These are phyloP conservation scores for Botrytis porri DNA, from an alignment of 2,329 filamentous ascomycete species.

Conservation along the genomic window DNA sequence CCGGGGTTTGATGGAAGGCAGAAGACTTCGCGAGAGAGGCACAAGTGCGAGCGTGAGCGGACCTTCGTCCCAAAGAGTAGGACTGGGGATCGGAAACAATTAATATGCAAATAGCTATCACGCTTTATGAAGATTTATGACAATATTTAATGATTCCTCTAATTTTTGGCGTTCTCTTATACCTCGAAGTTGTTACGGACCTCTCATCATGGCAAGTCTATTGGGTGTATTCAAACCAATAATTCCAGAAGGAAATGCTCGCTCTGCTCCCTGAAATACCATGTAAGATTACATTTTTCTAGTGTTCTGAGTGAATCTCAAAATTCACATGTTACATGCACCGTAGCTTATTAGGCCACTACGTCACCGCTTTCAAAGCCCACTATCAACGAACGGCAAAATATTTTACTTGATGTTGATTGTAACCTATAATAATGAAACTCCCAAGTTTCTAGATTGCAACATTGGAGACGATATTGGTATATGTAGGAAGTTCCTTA, in stretches of 20 bases:
- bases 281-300: neutral
- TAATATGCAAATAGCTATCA: slow-evolving; percentile 13
- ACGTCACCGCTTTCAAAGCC: slow-evolving; percentile 16
- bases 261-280: neutral
- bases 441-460: neutral
- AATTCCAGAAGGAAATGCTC: neutral
- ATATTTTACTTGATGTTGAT: neutral
- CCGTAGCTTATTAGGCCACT: slow-evolving; percentile 10
- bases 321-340: slow-evolving; percentile 6
- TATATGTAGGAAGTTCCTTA: neutral
- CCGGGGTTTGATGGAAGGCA: slow-evolving; percentile 89
- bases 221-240: neutral
- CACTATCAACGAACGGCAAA: slow-evolving; percentile 7
- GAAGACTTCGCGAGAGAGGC: slow-evolving; percentile 74
- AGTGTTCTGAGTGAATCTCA: neutral
- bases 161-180: slow-evolving; percentile 15
- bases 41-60: slow-evolving; percentile 42
- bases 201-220: neutral
- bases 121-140: slow-evolving; percentile 21
- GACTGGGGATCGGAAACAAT: slow-evolving; percentile 49
- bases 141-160: slow-evolving; percentile 19
- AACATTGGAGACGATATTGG: neutral
- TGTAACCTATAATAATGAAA: neutral
- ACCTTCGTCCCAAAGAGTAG: slow-evolving; percentile 43
- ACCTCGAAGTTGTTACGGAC: neutral